Conservation (phyloP, 73 alveolate genomes). For the Uronychia setigera region DNA sequence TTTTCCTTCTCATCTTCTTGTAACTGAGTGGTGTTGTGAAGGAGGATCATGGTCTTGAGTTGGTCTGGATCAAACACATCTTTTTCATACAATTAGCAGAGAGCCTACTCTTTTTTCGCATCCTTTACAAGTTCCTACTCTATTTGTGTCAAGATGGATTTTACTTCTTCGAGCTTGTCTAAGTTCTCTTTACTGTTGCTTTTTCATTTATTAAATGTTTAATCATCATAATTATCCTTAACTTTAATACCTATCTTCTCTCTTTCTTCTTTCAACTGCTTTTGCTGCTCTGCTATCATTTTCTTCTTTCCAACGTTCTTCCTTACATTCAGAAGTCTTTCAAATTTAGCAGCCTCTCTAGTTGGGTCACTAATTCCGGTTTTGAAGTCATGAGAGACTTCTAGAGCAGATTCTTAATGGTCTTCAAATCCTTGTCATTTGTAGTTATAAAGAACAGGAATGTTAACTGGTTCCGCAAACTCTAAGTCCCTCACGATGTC, state of each 20-base stretch:
- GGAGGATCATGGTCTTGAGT: not conserved
- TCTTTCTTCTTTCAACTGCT: not conserved
- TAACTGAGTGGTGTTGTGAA: no score
- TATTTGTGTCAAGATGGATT: not conserved
- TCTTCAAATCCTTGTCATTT: not conserved
- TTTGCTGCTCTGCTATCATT: not conserved
- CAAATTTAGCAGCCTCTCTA: constrained; percentile 52
- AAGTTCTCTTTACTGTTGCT: not conserved
- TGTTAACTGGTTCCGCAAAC: not conserved
- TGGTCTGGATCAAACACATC: not conserved
- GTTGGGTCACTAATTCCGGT: constrained; percentile 53
- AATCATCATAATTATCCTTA: not conserved
- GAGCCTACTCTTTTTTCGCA: not conserved
- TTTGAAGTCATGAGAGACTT: constrained; percentile 34
- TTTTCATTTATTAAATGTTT: not conserved
- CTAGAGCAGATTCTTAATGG: not conserved
- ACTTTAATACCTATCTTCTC: not conserved
- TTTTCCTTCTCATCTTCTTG: no score
- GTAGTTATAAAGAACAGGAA: not conserved
- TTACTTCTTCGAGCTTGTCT: not conserved
- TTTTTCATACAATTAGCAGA: not conserved
- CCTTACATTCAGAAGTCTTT: constrained; percentile 35
- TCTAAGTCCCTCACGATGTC: not conserved
- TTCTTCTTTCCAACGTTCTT: constrained; percentile 52
- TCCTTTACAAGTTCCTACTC: not conserved